Percentiles rank a stretch among this genome's conserved stretches.
Conservation (phyloP, 1,139 yeast species). For the Yamadazyma friedrichii region DNA sequence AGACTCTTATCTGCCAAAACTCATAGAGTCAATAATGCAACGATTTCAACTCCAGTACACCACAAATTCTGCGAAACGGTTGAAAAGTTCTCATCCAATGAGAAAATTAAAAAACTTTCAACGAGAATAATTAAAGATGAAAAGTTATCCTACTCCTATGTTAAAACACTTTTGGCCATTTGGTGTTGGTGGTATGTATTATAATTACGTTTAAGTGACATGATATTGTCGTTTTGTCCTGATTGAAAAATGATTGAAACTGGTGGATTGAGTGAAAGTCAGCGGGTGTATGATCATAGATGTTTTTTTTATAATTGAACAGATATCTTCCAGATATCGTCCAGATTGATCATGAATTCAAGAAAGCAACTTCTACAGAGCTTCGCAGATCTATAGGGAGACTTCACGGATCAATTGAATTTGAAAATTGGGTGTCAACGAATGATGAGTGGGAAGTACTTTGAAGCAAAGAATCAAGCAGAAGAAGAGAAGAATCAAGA, state of each 20-base stretch:
- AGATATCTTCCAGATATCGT: not conserved
- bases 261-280: not conserved
- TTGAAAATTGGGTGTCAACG: too few species aligned
- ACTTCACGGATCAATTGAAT: conserved; percentile 1
- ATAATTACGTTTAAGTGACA: not conserved
- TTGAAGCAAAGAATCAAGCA: too few species aligned
- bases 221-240: not conserved
- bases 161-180: conserved; percentile 50
- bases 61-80: not conserved
- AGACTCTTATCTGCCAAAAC: too few species aligned
- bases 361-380: too few species aligned
- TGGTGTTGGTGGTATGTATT: conserved; percentile 50
- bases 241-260: not conserved
- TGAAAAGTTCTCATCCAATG: conserved; percentile 5
- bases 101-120: conserved; percentile 4
- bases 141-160: conserved; percentile 46
- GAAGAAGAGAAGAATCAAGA: too few species aligned
- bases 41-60: not conserved
- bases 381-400: too few species aligned
- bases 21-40: too few species aligned
- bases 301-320: too few species aligned
- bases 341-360: not conserved
- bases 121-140: conserved; percentile 11
- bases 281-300: not conserved
- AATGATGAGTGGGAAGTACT: too few species aligned